Evolutionary conservation across 2,329 filamentous ascomycete genomes (phyloP).

Genomic region (Dothideomycetes sp.): DNA sequence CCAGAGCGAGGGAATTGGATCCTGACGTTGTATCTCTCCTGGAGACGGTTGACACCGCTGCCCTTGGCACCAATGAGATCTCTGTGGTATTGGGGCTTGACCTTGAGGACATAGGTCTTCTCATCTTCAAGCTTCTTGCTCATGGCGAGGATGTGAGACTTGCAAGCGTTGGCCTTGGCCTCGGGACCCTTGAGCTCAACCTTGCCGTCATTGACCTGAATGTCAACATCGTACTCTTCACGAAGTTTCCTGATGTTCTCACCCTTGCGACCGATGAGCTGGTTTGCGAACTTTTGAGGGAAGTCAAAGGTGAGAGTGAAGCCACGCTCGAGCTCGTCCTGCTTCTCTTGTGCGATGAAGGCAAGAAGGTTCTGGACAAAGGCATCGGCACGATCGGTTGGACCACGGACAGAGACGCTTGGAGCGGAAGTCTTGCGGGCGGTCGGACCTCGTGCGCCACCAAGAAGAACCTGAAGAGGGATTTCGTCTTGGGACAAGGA

Average conservation of each 20-base stretch:
- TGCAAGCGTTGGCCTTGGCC: conserved; percentile 83
- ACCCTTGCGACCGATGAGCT: conserved; percentile 58
- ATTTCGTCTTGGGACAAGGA: conserved; percentile 36
- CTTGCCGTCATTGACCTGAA: conserved; percentile 88
- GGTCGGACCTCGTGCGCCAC: conserved; percentile 31
- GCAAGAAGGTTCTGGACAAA: conserved; percentile 61
- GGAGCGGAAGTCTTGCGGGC: conserved; percentile 42
- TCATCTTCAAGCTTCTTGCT: conserved; percentile 84
- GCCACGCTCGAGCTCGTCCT: conserved; percentile 87
- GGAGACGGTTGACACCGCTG: conserved; percentile 78
- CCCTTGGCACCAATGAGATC: conserved; percentile 87
- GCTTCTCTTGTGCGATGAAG: conserved; percentile 79
- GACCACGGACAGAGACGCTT: conserved; percentile 60
- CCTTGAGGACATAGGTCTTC: conserved; percentile 73
- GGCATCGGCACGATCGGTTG: conserved; percentile 58
- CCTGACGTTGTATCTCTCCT: conserved; percentile 84
- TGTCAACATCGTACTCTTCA: conserved; percentile 60
- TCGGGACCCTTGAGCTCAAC: conserved; percentile 93
- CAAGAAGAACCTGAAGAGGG: conserved; percentile 46
- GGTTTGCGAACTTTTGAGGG: conserved; percentile 87
- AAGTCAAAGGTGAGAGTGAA: conserved; percentile 84
- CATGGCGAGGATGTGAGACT: conserved; percentile 67
- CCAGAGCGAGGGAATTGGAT: conserved; percentile 82
- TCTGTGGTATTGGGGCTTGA: conserved; percentile 86
- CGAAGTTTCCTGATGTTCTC: conserved; percentile 59